A percentile compares a stretch with the other conserved stretches of the same genome.
Conservation (phyloP, 2,329 filamentous ascomycete species). For the Zopfia rhizophila region DNA sequence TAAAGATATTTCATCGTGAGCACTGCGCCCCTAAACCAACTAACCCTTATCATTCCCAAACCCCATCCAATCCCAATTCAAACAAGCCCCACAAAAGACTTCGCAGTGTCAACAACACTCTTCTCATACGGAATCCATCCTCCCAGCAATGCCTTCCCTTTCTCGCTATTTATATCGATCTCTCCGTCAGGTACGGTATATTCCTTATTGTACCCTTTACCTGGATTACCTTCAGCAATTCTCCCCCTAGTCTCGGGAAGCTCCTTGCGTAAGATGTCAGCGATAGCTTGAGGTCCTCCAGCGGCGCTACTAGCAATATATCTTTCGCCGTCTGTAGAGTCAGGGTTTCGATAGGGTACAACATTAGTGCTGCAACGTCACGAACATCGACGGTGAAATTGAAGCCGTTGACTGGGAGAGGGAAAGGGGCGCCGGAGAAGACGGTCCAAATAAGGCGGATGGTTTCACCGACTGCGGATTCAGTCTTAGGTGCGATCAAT, state of each 20-base stretch:
- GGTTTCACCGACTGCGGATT: slow-evolving; percentile 47
- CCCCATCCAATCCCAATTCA: too few species aligned
- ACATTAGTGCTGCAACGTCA: slow-evolving; percentile 56
- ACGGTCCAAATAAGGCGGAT: slow-evolving; percentile 46
- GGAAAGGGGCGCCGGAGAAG: slow-evolving; percentile 44
- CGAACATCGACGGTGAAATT: slow-evolving; percentile 56
- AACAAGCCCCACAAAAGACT: slow-evolving; percentile 38
- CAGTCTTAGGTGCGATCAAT: slow-evolving; percentile 40
- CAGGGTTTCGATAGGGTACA: slow-evolving; percentile 51
- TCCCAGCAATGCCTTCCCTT: slow-evolving; percentile 29
- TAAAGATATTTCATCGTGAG: too few species aligned
- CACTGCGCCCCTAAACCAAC: too few species aligned
- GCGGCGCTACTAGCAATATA: slow-evolving; percentile 51
- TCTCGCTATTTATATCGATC: slow-evolving; percentile 25
- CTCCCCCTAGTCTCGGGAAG: slow-evolving; percentile 49
- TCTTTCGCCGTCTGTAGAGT: slow-evolving; percentile 53
- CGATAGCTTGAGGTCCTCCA: slow-evolving; percentile 50
- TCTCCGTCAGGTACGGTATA: slow-evolving; percentile 33
- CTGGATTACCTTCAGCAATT: slow-evolving; percentile 52
- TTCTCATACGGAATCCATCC: slow-evolving; percentile 30
- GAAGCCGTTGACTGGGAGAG: slow-evolving; percentile 32
- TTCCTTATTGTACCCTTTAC: slow-evolving; percentile 50
- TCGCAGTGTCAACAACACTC: slow-evolving; percentile 50
- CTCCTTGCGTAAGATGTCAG: slow-evolving; percentile 54
- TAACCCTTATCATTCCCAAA: too few species aligned